Evolutionary conservation across 352 stramenopile species (phyloP), one percentile per base, ranked within the genome.

Genomic region (Phytophthora megakarya): DNA sequence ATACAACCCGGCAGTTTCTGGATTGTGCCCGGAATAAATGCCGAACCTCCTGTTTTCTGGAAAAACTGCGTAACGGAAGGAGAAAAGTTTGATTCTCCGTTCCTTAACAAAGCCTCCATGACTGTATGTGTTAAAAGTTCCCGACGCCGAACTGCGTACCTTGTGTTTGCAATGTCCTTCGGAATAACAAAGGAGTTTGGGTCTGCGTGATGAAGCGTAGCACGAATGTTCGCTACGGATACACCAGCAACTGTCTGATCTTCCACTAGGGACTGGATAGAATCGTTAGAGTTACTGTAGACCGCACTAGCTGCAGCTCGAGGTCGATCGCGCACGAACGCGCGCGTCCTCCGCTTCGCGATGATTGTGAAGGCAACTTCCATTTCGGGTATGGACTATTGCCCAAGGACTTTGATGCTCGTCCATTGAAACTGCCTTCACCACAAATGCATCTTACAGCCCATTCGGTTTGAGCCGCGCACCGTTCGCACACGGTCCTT

Each of bases 361-460:
- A n/a, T 67, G 64, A 13, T 67, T 67, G 51, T 61, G 64, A 1
- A 60, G 13, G 5, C 21, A 23, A 39, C 57, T 67, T n/a, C 39
- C 39, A 22, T 59, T 64, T 8, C 64, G 40, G 1, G 38, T 60
- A 10, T 72, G 49, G 3, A 64, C 50, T 12, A 72, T 67, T 19
- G 32, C 15, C 50, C 64, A 72, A 1, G 49, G 44, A 6, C 49
- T 56, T 10, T 3, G 1, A 4, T 37, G 51, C 21, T 69, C 46
- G 4, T 56, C 13, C 12, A 50, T 44, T 28, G 2, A 45, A n/a
- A 69, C 26, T 13, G 52, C 61, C 26, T 32, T 10, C 5, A 32
- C 26, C 9, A 9, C 26, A 32, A 32, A 9, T 32, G 5, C 26
- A 32, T 32, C 26, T 32, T 32, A 9, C 9, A 32, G 26, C 26